A percentile compares a stretch with the other conserved stretches of the same genome.
Evolutionary conservation across 805 yeast genomes (phyloP).

Genomic region (Candida peoriensis): DNA sequence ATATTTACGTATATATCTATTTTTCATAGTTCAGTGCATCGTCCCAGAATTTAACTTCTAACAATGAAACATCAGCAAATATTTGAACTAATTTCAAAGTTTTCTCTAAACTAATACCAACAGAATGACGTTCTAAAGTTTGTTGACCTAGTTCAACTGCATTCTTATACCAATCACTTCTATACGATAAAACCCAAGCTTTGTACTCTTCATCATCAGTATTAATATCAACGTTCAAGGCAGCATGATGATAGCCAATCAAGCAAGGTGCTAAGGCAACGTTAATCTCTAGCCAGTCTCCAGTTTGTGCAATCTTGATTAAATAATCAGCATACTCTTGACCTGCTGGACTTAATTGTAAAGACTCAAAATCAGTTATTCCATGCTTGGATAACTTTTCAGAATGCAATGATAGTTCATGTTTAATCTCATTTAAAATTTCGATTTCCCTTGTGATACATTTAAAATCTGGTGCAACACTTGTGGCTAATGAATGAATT

Average conservation of each 20-base stretch:
- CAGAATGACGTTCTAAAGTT: conserved; percentile 41
- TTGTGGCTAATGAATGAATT: conserved; percentile 59
- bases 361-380: conserved; percentile 39
- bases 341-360: conserved; percentile 53
- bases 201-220: conserved; percentile 27
- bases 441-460: conserved; percentile 45
- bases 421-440: conserved; percentile 45
- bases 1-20: no score
- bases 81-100: conserved; percentile 49
- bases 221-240: conserved; percentile 28
- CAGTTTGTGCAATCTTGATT: conserved; percentile 43
- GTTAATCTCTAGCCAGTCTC: conserved; percentile 60
- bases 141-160: conserved; percentile 49
- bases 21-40: conserved; percentile 35
- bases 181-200: conserved; percentile 62
- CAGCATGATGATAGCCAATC: conserved; percentile 57
- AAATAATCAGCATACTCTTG: conserved; percentile 57
- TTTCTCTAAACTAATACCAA: conserved; percentile 37
- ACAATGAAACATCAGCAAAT: conserved; percentile 50
- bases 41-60: conserved; percentile 71
- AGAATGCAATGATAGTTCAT: conserved; percentile 54
- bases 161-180: conserved; percentile 48
- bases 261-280: conserved; percentile 73
- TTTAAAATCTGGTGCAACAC: conserved; percentile 51
- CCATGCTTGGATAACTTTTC: conserved; percentile 41